Conservation (phyloP, 176 grass and related monocot genomes). For the Aegilops longissima region DNA sequence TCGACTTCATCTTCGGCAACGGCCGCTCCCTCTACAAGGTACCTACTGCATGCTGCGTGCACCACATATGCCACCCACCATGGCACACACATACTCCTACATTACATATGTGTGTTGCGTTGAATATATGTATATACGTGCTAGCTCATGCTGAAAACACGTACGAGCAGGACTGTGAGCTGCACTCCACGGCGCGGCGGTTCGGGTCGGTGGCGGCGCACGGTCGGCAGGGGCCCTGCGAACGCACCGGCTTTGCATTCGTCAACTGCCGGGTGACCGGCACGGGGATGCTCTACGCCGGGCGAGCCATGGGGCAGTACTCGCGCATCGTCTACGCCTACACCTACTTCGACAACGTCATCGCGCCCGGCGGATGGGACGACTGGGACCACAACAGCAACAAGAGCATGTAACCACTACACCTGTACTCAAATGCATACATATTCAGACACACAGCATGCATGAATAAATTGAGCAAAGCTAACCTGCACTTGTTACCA, state of each 20-base stretch:
- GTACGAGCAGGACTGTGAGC: slow-evolving; percentile 58
- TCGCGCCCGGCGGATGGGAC: slow-evolving; percentile 89
- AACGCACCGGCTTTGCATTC: slow-evolving; percentile 88
- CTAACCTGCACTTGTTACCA: background rate
- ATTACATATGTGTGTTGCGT: no score
- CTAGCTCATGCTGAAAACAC: background rate
- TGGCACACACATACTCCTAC: background rate
- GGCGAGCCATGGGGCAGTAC: slow-evolving; percentile 97
- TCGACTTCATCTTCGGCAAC: slow-evolving; percentile 99
- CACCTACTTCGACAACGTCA: slow-evolving; percentile 91
- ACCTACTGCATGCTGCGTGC: background rate
- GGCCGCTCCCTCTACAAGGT: slow-evolving; percentile 96
- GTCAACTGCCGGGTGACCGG: slow-evolving; percentile 90
- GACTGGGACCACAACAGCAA: slow-evolving; percentile 95
- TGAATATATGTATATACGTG: background rate
- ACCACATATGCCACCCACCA: no score
- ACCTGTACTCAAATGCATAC: background rate
- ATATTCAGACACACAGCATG: background rate
- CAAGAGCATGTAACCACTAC: slow-evolving; percentile 67
- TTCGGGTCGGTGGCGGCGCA: slow-evolving; percentile 86
- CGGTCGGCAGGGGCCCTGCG: slow-evolving; percentile 67
- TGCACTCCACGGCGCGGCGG: slow-evolving; percentile 71
- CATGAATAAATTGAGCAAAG: background rate
- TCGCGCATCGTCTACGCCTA: slow-evolving; percentile 94
- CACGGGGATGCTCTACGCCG: slow-evolving; percentile 72